A percentile compares a stretch with the other conserved stretches of the same genome.
Evolutionary conservation across 2,329 filamentous ascomycete genomes (phyloP).

Genomic region (Aspergillus flavus): DNA sequence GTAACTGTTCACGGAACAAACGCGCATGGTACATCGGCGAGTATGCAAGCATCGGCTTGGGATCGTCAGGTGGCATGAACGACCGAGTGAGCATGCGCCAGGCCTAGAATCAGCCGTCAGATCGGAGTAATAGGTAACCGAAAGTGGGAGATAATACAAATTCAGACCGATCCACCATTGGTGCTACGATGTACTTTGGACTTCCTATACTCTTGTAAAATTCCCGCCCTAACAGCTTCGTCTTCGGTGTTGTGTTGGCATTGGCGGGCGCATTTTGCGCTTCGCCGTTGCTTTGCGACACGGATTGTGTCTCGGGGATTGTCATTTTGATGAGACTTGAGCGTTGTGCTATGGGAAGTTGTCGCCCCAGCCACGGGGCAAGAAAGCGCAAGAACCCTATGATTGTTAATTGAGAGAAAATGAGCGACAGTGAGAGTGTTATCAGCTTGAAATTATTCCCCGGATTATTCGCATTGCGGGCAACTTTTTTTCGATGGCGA

Average conservation of each 20-base stretch:
- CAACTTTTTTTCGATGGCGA: constrained; percentile 25
- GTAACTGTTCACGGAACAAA: constrained; percentile 74
- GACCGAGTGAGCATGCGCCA: constrained; percentile 97
- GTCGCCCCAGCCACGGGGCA: constrained; percentile 33
- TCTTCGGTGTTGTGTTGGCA: constrained; percentile 19
- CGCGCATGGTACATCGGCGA: constrained; percentile 96
- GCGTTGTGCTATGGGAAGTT: constrained; percentile 13
- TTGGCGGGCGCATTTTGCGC: constrained; percentile 22
- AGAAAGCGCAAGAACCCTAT: constrained; percentile 34
- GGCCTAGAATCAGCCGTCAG: constrained; percentile 59
- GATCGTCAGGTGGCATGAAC: constrained; percentile 71
- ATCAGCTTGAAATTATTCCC: constrained; percentile 12
- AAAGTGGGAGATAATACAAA: constrained; percentile 65
- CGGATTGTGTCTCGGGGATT: constrained; percentile 22
- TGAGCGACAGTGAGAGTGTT: constrained; percentile 2
- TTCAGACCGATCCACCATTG: constrained; percentile 98
- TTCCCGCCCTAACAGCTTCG: constrained; percentile 77
- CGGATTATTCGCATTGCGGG: constrained; percentile 10
- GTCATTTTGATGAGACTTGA: constrained; percentile 30
- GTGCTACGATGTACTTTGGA: constrained; percentile 86
- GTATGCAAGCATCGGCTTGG: constrained; percentile 75
- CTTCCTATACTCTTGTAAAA: constrained; percentile 96
- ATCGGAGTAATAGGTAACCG: not conserved
- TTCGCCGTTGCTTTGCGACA: constrained; percentile 21
- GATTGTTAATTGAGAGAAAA: constrained; percentile 20